phyloP scores from a whole-genome alignment of 2,329 filamentous ascomycete genomes.

The Pyricularia sp. region DNA sequence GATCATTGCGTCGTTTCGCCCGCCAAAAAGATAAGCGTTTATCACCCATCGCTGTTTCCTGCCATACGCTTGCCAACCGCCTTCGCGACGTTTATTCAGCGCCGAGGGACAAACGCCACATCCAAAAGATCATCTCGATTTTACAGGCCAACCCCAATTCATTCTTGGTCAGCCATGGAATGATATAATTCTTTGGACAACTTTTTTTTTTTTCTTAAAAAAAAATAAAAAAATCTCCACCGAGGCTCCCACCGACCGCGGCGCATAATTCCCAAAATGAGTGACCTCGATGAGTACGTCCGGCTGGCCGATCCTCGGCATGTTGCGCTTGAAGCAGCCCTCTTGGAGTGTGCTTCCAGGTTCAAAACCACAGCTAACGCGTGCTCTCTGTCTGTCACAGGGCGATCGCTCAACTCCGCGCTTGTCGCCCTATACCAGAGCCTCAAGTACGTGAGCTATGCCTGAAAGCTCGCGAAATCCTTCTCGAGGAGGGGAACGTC shows the following conservation, averaged over 20 bases:
- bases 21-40: neutral
- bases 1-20: neutral
- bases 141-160: neutral
- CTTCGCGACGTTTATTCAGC: neutral
- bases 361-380: neutral
- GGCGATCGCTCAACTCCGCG: constrained; percentile 88
- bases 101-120: neutral
- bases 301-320: neutral
- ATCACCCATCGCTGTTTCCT: neutral
- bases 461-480: constrained; percentile 87
- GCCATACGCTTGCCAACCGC: neutral
- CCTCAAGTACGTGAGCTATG: constrained; percentile 90
- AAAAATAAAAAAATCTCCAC: neutral
- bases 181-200: neutral
- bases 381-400: constrained; percentile 29
- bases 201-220: no score
- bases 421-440: constrained; percentile 92
- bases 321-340: neutral
- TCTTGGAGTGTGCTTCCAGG: neutral
- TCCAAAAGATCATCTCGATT: neutral
- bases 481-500: constrained; percentile 96
- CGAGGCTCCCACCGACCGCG: constrained; percentile 1
- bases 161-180: neutral
- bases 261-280: constrained; percentile 42
- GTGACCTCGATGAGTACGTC: constrained; percentile 76